Evolutionary conservation across 495 filamentous ascomycete species (phyloP), one percentile per base, ranked within the genome.

Genomic region (Podospora sp.): DNA sequence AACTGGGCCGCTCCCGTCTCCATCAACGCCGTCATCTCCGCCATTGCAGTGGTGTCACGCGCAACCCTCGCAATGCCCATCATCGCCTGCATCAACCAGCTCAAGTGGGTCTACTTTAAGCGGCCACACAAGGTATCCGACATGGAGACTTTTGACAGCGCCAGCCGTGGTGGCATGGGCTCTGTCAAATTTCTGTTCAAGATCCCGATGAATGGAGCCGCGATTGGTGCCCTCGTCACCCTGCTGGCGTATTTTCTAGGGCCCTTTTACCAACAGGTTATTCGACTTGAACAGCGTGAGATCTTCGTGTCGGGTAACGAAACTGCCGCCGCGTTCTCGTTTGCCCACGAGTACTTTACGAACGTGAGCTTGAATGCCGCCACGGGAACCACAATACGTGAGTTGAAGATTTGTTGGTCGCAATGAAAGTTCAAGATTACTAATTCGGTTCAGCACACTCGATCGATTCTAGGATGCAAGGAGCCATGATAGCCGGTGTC

Each of bases 401-500:
- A 22, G 52, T 55, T 55, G 8, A 22, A 2, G 3, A 3, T 22
- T 12, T 6, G 16, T 11, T 22, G 24, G 3, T n/a, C 22, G 20
- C 52, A 2, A 3, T 14, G 12, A 12, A 11, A 46, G 5, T 6
- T 55, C n/a, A 2, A n/a, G 20, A 2, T 26, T 22, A 1, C 9
- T 1, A n/a, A 22, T 6, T 12, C 25, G 2, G 5, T 11, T 2
- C 14, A 55, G 52, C 25, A 3, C 7, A n/a, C 8, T 16, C 52
- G 2, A n/a, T 55, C 2, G 52, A 55, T n/a, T 11, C 52, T 6
- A 6, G 22, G 14, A 55, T 55, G 52, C 52, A 22, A 52, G 52
- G 52, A 16, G 52, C 52, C n/a, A 55, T 55, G 52, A 55, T 55
- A 11, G 52, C 52, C n/a, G 52, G 52, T 6, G 2, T 55, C 52